phyloP scores from a whole-genome alignment of 169 alveolate species.

The Cryptosporidium meleagridis region DNA sequence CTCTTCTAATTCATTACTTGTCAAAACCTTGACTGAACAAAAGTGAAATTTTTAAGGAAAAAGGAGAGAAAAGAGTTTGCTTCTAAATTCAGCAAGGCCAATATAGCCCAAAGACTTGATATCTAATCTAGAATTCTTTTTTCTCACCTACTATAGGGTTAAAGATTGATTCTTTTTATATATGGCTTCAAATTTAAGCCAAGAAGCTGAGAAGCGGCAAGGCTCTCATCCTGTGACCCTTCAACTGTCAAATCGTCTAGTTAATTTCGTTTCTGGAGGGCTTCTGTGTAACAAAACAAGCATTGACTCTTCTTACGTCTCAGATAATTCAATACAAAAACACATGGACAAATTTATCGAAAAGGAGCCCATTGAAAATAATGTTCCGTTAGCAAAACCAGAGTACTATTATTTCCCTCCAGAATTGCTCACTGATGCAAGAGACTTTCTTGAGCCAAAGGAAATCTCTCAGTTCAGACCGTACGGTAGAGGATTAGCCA shows the following conservation, averaged over 20 bases:
- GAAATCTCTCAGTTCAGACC: not conserved
- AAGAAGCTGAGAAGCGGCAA: conserved; percentile 9
- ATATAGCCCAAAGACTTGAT: not conserved
- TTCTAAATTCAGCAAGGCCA: not conserved
- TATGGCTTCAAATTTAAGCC: not conserved
- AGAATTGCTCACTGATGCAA: conserved; percentile 4
- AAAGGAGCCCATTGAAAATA: not conserved
- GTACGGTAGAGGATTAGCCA: conserved; percentile 47
- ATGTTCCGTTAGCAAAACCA: conserved; percentile 45
- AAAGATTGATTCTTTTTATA: not conserved
- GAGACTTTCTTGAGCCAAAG: not conserved
- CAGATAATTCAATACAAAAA: not conserved
- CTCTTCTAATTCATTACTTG: not conserved
- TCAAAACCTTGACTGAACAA: not conserved
- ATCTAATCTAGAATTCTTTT: not conserved
- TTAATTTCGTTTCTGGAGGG: conserved; percentile 29
- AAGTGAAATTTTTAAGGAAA: not conserved
- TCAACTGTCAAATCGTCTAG: conserved; percentile 27
- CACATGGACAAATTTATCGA: not conserved
- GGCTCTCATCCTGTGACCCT: not conserved
- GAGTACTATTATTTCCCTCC: conserved; percentile 65
- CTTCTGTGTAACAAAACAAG: not conserved
- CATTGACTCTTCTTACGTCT: not conserved
- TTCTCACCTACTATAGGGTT: not conserved
- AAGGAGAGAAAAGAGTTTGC: not conserved